phyloP scores from a whole-genome alignment of 2,329 filamentous ascomycete genomes.

The Aspergillus sp. region DNA sequence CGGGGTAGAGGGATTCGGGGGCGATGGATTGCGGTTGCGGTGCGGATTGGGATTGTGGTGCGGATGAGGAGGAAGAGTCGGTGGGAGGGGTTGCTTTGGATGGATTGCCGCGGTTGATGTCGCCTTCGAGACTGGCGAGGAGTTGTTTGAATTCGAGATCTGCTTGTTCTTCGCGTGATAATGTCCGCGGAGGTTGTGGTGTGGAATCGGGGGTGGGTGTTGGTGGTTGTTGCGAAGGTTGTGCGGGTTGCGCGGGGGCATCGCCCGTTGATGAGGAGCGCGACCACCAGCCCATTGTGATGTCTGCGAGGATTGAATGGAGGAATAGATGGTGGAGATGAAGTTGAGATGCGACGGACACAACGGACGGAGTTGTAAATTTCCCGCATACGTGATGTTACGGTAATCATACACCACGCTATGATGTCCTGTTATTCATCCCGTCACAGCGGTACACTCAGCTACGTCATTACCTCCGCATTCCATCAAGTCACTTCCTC shows the following conservation, averaged over 20 bases:
- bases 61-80: background rate
- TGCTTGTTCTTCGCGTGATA: slow-evolving; percentile 47
- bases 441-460: too few species aligned
- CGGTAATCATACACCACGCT: too few species aligned
- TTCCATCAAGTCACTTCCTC: too few species aligned
- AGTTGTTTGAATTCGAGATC: slow-evolving; percentile 55
- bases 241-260: slow-evolving; percentile 16
- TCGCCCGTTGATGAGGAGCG: slow-evolving; percentile 31
- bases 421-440: too few species aligned
- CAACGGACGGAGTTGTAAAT: background rate
- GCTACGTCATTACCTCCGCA: too few species aligned
- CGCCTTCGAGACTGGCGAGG: slow-evolving; percentile 49
- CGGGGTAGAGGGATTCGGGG: slow-evolving; percentile 70
- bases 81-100: background rate
- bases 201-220: slow-evolving; percentile 15
- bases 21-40: slow-evolving; percentile 39
- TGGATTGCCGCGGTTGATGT: slow-evolving; percentile 14
- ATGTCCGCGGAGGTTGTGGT: slow-evolving; percentile 22
- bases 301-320: background rate
- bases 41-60: slow-evolving; percentile 9
- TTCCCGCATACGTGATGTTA: background rate
- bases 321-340: background rate
- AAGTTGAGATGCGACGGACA: background rate
- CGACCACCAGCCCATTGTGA: slow-evolving; percentile 49
- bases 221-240: slow-evolving; percentile 8